Base-by-base conservation (phyloP, 352 stramenopile genomes). In the Phytophthora sp. region DNA sequence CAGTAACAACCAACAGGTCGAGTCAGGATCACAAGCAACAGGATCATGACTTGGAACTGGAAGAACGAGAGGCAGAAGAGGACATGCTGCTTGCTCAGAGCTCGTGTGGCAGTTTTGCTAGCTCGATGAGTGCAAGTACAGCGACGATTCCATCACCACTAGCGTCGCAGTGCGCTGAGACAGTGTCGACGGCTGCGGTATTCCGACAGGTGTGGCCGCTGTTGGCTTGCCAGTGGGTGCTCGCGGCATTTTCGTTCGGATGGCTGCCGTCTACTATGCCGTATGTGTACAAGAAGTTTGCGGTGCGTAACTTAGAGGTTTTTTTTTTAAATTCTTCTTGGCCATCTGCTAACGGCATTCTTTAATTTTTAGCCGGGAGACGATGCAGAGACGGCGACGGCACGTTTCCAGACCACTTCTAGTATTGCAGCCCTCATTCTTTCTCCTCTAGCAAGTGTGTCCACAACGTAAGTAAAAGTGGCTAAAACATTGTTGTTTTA, bases 241-340 rank as follows among this genome's bases (percentile, higher is more conserved):
- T 92, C 26, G 80, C 81, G 0, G 79, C 79, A 2, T 86, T 92
- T 49, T 84, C 75, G 6, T 92, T 88, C 54, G 83, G 81, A 12
- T 77, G 86, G 33, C 62, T 92, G 11, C 81, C 83, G 7, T 90
- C 81, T 8, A 71, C 87, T n/a, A 87, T 90, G 81, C 76, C 83
- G 1, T 92, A 85, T 51, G 77, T 89, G 21, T 89, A 88, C 72
- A 83, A 79, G 50, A 89, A 88, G 33, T 92, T 84, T 44, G 70
- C 80, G 63, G 83, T 91, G 67, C 36, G 76, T 59, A n/a, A 7
- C 18, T 52, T 26, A n/a, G n/a, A n/a, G n/a, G n/a, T n/a, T 31
- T 13, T 55, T 3, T 27, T 49, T 31, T 31, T 13, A 55, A 7
- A 4, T 39, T 16, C 3, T 26, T 42, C 4, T 18, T 29, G 24